phyloP scores from a whole-genome alignment of 2,329 filamentous ascomycete genomes.

The Fusarium odoratissimum region DNA sequence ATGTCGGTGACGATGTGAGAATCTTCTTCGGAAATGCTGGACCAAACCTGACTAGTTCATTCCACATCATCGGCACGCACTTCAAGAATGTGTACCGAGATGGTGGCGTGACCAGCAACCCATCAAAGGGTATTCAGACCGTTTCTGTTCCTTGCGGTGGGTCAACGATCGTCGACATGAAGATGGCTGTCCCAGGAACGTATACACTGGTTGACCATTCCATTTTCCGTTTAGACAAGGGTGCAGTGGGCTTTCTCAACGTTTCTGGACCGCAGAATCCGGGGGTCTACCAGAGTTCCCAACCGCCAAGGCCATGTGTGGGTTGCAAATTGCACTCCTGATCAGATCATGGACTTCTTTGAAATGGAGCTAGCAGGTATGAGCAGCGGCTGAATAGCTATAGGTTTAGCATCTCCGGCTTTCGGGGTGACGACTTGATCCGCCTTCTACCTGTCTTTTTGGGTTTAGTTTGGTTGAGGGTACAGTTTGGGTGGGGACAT shows the following conservation, averaged over 20 bases:
- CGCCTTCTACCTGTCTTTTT: neutral
- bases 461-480: neutral
- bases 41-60: conserved; percentile 23
- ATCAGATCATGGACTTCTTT: neutral
- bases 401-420: neutral
- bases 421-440: neutral
- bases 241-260: conserved; percentile 12
- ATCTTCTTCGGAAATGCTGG: conserved; percentile 32
- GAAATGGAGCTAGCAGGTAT: neutral
- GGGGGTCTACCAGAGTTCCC: neutral
- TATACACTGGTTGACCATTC: conserved; percentile 23
- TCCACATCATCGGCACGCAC: conserved; percentile 22
- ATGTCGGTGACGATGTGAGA: conserved; percentile 10
- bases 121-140: conserved; percentile 16
- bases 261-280: neutral
- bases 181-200: conserved; percentile 24
- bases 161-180: conserved; percentile 25
- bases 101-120: conserved; percentile 7
- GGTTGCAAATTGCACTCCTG: conserved; percentile 1
- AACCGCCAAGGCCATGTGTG: neutral
- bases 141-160: conserved; percentile 15
- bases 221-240: conserved; percentile 26
- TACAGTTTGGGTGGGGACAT: neutral
- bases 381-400: neutral
- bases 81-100: conserved; percentile 27